phyloP scores from a whole-genome alignment of 345 rosid species.

The Gossypium longicalyx region DNA sequence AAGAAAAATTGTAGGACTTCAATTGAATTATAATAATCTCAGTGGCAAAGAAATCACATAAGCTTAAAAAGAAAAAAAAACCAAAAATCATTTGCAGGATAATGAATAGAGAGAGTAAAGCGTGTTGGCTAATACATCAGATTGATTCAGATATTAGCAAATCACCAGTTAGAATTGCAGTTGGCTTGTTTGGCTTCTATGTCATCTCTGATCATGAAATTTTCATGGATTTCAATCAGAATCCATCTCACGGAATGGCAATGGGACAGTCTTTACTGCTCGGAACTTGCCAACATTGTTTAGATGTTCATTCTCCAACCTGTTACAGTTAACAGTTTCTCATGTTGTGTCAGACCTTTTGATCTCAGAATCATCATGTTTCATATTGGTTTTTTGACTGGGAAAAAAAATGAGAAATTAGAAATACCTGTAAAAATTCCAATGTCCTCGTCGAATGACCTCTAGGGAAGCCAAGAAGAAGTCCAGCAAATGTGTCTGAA shows the following conservation, averaged over 20 bases:
- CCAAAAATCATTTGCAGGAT: neutral
- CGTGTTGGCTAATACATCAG: neutral
- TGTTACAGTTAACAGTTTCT: conserved; percentile 20
- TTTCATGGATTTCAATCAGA: conserved; percentile 30
- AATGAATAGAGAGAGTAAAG: neutral
- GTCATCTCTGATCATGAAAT: neutral
- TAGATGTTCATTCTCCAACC: conserved; percentile 92
- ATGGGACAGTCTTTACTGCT: conserved; percentile 79
- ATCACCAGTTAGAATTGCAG: conserved; percentile 10
- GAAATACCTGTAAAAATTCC: conserved; percentile 91
- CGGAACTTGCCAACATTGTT: conserved; percentile 78
- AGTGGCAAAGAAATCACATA: no score
- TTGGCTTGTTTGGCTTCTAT: neutral
- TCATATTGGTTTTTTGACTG: neutral
- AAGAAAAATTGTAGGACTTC: no score
- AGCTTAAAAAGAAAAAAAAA: no score
- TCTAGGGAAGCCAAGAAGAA: conserved; percentile 85
- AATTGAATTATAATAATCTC: no score
- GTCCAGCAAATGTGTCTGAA: conserved; percentile 63
- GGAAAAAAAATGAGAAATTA: neutral
- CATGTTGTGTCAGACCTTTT: neutral
- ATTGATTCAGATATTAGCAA: conserved; percentile 1
- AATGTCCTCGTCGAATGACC: conserved; percentile 88
- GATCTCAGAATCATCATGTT: neutral
- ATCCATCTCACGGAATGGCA: conserved; percentile 74